Conservation (phyloP, 2,329 filamentous ascomycete genomes). For the Diaporthe vaccinii region DNA sequence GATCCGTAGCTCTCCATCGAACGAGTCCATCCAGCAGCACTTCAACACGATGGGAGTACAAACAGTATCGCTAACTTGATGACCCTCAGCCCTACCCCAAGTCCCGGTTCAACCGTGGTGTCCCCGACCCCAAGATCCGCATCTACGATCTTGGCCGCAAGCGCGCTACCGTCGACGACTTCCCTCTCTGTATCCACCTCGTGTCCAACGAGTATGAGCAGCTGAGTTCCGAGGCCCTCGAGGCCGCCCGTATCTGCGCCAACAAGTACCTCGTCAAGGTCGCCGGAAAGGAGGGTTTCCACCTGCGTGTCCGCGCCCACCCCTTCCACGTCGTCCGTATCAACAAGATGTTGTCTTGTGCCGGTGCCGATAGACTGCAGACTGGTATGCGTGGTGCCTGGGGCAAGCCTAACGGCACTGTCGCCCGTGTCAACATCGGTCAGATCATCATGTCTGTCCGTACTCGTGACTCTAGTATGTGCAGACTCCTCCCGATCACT, state of each 20-base stretch:
- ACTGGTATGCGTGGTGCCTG: constrained; percentile 99
- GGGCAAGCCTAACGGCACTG: constrained; percentile 99
- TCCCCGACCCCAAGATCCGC: constrained; percentile 85
- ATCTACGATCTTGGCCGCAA: constrained; percentile 99
- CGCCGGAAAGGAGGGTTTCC: constrained; percentile 80
- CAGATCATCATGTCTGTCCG: constrained; percentile 98
- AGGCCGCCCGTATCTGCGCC: constrained; percentile 99
- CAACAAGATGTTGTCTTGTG: constrained; percentile 99
- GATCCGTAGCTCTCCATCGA: not conserved
- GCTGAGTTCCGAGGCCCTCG: constrained; percentile 98
- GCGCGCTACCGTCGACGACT: constrained; percentile 98
- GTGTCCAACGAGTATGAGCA: constrained; percentile 99
- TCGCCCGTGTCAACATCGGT: constrained; percentile 99
- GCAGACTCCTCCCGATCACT: not conserved
- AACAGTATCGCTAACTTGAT: constrained; percentile 66
- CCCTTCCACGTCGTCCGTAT: constrained; percentile 99
- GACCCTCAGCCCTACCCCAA: constrained; percentile 91
- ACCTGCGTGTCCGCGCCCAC: constrained; percentile 87
- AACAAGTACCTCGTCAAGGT: constrained; percentile 94
- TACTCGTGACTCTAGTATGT: constrained; percentile 91
- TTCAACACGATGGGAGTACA: constrained; percentile 6
- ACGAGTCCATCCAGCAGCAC: not conserved
- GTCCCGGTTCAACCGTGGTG: constrained; percentile 99
- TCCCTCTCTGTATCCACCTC: constrained; percentile 98
- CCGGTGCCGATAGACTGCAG: constrained; percentile 99